Conservation (phyloP, 805 yeast species). For the Metschnikowia gelsemii region DNA sequence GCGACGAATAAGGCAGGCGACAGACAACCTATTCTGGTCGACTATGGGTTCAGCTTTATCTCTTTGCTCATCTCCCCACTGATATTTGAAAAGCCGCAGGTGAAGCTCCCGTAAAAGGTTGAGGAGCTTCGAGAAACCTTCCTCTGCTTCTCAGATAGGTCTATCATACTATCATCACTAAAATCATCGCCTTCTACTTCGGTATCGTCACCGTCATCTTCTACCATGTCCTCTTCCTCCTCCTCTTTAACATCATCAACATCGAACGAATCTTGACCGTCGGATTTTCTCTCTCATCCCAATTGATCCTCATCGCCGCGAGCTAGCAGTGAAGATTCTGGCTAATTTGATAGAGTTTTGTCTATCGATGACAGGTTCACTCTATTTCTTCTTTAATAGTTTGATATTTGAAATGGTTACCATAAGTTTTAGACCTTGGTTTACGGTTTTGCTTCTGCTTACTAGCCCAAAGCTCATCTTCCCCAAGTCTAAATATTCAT, state of each 20-base stretch:
- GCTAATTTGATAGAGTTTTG: constrained; percentile 10
- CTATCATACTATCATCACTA: constrained; percentile 26
- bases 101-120: constrained; percentile 34
- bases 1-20: constrained; percentile 71
- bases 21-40: constrained; percentile 67
- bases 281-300: not conserved
- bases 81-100: constrained; percentile 27
- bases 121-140: constrained; percentile 41
- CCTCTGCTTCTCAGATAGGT: constrained; percentile 31
- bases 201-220: constrained; percentile 25
- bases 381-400: constrained; percentile 27
- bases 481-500: constrained; percentile 77
- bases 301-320: constrained; percentile 4
- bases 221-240: constrained; percentile 20
- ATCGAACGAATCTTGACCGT: not conserved
- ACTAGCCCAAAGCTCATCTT: constrained; percentile 42
- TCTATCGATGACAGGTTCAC: constrained; percentile 9
- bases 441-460: constrained; percentile 34
- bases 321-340: constrained; percentile 16
- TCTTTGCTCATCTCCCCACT: constrained; percentile 23
- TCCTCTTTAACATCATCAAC: constrained; percentile 2
- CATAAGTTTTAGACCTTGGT: constrained; percentile 12
- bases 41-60: constrained; percentile 58
- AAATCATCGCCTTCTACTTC: constrained; percentile 31
- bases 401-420: constrained; percentile 21